Evolutionary conservation across 331 rosid genomes (phyloP), one percentile per base, ranked within the genome.

Genomic region (Cydonia oblonga): DNA sequence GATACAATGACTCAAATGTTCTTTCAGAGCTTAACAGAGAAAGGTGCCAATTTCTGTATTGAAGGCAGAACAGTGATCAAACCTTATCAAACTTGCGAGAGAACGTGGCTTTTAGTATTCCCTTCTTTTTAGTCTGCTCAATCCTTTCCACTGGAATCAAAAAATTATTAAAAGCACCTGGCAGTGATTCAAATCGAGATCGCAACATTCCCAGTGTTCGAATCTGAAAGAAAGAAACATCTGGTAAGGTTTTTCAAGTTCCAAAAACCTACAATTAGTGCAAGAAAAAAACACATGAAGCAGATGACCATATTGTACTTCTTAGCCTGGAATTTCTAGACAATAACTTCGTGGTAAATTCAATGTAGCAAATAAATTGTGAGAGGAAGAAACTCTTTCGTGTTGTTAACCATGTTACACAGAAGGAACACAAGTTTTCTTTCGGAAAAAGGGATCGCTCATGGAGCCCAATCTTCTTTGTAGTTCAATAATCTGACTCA

Each of bases 201-300:
- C 97, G 83, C 75, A 93, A 81, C 80, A 93, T 81, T 59, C 82
- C 96, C 84, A 93, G 77, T 40, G 96, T 91, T 23, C 98, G 96
- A 81, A 93, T 93, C 98, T 93, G 84, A 74, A 84, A 81, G 70
- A 74, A 66, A 75, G 67, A 38, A 9, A 69, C 30, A 79, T 35
- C 72, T 58, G 65, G 46, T 73, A 2, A 64, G 57, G 29, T 53
- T 74, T 71, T 67, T 29, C 46, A 82, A 75, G 80, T 84, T 53
- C 74, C 60, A 74, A 64, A 62, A 79, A 42, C 51, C 53, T 16
- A 29, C 62, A 69, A 38, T 70, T 20, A 68, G 7, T 4, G 16
- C 66, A 62, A 66, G 19, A 29, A n/a, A 10, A 78, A 49, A n/a
- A n/a, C n/a, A 42, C 24, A 70, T 32, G 20, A 58, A 56, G 65